A percentile compares a stretch with the other conserved stretches of the same genome.
Evolutionary conservation across 2,329 filamentous ascomycete species (phyloP).

Genomic region (Cercospora nicotianae): DNA sequence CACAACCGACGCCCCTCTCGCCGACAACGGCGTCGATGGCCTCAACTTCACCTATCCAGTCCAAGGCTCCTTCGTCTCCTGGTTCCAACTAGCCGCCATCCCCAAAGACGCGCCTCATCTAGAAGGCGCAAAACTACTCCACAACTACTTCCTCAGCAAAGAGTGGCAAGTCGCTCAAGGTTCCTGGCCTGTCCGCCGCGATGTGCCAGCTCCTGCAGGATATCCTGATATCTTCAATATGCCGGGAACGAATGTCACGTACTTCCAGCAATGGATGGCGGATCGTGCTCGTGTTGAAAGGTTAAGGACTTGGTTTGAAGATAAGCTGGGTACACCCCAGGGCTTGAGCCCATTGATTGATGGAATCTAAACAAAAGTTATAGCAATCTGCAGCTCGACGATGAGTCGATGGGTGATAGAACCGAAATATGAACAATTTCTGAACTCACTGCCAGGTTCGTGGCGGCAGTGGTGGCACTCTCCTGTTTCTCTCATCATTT

Average conservation of each 20-base stretch:
- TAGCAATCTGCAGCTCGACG: not conserved
- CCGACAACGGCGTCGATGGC: not conserved
- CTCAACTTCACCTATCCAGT: not conserved
- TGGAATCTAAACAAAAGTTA: not conserved
- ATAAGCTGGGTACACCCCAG: not conserved
- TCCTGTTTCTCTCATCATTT: not conserved
- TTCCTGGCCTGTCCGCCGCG: not conserved
- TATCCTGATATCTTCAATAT: not conserved
- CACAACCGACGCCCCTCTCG: not conserved
- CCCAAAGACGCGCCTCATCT: constrained; percentile 1
- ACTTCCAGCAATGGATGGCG: constrained; percentile 1
- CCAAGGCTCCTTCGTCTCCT: constrained; percentile 1
- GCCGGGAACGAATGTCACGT: not conserved
- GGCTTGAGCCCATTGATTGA: constrained; percentile 2
- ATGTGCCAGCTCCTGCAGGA: not conserved
- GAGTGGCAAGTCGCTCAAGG: constrained; percentile 1
- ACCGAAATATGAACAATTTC: not conserved
- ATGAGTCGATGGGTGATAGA: not conserved
- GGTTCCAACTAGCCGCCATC: constrained; percentile 6
- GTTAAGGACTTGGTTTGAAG: not conserved
- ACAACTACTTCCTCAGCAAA: constrained; percentile 1
- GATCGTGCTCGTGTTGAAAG: not conserved
- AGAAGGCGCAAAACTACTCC: not conserved
- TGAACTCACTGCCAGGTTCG: not conserved
- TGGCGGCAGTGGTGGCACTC: not conserved